Percentiles rank a stretch among this genome's conserved stretches.
Evolutionary conservation across 1,284 basidiomycete species (phyloP).

Genomic region (Entoloma clypeatum): DNA sequence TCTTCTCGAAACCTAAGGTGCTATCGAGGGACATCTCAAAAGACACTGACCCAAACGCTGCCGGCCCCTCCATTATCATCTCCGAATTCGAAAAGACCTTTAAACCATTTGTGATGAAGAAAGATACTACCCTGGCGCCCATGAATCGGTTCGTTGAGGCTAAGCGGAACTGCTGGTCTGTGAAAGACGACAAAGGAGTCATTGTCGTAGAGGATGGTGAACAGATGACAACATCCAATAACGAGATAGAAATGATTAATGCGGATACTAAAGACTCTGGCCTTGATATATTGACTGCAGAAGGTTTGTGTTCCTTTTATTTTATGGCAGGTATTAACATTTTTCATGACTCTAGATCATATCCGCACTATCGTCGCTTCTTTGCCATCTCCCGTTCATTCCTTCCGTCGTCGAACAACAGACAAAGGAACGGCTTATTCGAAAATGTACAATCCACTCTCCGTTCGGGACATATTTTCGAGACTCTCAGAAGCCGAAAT

Average conservation of each 20-base stretch:
- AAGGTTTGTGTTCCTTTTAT: conserved; percentile 32
- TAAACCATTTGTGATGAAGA: conserved; percentile 73
- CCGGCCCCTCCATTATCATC: conserved; percentile 38
- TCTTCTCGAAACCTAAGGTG: conserved; percentile 62
- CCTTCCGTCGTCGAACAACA: conserved; percentile 19
- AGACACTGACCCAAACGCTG: conserved; percentile 27
- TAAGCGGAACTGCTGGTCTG: conserved; percentile 24
- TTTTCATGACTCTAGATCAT: conserved; percentile 34
- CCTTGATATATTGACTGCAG: conserved; percentile 29
- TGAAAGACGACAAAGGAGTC: conserved; percentile 35
- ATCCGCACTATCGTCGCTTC: conserved; percentile 37
- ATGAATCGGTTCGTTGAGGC: conserved; percentile 58
- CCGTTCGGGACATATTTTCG: conserved; percentile 53
- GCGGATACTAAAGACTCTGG: conserved; percentile 19
- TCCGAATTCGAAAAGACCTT: conserved; percentile 74
- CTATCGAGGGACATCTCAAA: conserved; percentile 28
- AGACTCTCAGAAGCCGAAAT: conserved; percentile 75
- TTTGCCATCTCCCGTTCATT: conserved; percentile 28
- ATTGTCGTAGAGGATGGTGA: conserved; percentile 55
- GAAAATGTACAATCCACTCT: conserved; percentile 33
- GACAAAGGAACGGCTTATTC: conserved; percentile 18
- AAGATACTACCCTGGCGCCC: conserved; percentile 66
- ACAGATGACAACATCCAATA: conserved; percentile 19
- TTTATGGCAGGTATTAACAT: background rate
- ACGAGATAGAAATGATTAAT: conserved; percentile 27